A percentile compares a stretch with the other conserved stretches of the same genome.
phyloP scores from a whole-genome alignment of 2,329 filamentous ascomycete species.

The Diaporthe vexans region DNA sequence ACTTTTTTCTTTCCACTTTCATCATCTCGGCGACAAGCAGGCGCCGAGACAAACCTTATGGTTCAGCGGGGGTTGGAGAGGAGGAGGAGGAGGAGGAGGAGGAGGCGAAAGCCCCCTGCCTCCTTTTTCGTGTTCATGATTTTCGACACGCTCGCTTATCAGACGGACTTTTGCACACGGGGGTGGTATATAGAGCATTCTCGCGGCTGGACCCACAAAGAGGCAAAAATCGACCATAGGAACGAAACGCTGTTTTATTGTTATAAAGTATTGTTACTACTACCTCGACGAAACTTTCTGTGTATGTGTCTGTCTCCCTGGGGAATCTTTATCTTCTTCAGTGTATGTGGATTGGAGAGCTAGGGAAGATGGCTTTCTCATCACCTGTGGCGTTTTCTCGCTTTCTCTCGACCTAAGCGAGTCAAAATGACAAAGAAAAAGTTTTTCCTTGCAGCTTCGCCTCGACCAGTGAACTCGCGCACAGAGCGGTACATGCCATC shows the following conservation, averaged over 20 bases:
- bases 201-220: conserved; percentile 26
- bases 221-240: conserved; percentile 31
- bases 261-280: background rate
- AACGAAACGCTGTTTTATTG: conserved; percentile 18
- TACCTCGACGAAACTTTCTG: background rate
- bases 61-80: background rate
- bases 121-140: background rate
- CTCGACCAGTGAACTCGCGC: background rate
- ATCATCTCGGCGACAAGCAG: conserved; percentile 11
- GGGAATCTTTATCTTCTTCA: background rate
- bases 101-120: background rate
- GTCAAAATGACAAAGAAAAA: background rate
- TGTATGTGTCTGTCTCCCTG: background rate
- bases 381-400: conserved; percentile 3
- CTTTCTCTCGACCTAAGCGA: background rate
- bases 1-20: background rate
- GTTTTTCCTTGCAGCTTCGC: background rate
- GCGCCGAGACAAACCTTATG: background rate
- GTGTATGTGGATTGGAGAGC: background rate
- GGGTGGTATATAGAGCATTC: conserved; percentile 33
- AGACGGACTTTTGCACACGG: background rate
- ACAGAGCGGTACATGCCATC: background rate
- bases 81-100: no score
- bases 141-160: conserved; percentile 30
- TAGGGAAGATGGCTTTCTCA: conserved; percentile 2